Percentiles rank a stretch among this genome's conserved stretches.
phyloP scores from a whole-genome alignment of 2,329 filamentous ascomycete genomes.

The Paramyrothecium sp. region DNA sequence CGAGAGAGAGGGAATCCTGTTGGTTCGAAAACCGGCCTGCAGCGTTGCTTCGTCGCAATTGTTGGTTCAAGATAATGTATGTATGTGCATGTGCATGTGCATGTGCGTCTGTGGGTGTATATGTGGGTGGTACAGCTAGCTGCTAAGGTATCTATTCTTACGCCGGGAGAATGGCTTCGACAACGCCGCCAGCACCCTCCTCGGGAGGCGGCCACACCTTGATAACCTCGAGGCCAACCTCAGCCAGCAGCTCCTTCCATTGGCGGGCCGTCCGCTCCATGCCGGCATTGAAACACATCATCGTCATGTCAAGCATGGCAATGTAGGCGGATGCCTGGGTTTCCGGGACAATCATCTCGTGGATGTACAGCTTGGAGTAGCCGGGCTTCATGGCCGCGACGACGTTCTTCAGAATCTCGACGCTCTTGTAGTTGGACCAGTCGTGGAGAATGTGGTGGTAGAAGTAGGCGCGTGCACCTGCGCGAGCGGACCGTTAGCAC shows the following conservation, averaged over 20 bases:
- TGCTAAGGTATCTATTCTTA: background rate
- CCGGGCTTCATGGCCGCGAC: conserved; percentile 13
- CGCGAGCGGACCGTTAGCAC: background rate
- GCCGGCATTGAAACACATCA: conserved; percentile 22
- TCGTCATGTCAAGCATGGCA: conserved; percentile 24
- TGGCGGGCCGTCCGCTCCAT: conserved; percentile 14
- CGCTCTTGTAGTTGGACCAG: conserved; percentile 39
- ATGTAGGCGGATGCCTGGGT: conserved; percentile 17
- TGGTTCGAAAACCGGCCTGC: background rate
- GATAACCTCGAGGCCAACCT: conserved; percentile 10
- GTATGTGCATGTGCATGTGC: no score
- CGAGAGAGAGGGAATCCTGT: background rate
- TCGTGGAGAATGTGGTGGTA: conserved; percentile 48
- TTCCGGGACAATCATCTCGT: conserved; percentile 15
- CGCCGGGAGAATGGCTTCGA: background rate
- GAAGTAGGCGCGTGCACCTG: conserved; percentile 40
- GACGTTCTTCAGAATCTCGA: conserved; percentile 21
- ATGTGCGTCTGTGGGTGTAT: no score
- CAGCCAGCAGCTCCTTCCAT: conserved; percentile 10
- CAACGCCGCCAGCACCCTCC: conserved; percentile 8
- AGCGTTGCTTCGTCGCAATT: background rate
- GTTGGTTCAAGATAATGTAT: background rate
- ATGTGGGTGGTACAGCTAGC: background rate
- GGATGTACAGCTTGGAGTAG: conserved; percentile 22
- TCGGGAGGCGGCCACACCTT: conserved; percentile 16